phyloP scores from a whole-genome alignment of 495 filamentous ascomycete species.

The Neurospora sp. region DNA sequence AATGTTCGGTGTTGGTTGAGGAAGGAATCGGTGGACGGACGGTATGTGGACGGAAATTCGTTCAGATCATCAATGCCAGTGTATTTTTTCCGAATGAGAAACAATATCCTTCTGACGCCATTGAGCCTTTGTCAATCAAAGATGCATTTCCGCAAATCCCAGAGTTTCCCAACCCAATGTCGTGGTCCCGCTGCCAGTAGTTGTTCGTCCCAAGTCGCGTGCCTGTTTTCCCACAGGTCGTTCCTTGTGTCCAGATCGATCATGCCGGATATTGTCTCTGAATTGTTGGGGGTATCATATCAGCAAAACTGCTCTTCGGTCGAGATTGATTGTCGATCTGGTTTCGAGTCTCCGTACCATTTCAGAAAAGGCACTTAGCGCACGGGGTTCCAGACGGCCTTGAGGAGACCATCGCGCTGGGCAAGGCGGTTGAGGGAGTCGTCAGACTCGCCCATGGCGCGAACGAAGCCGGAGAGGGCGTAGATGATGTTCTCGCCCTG shows the following conservation, averaged over 20 bases:
- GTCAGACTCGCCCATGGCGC: conserved; percentile 95
- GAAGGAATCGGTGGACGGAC: not conserved
- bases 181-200: conserved; percentile 16
- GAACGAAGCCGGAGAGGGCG: conserved; percentile 94
- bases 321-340: conserved; percentile 1
- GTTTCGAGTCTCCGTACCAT: conserved; percentile 12
- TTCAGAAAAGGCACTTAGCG: conserved; percentile 37
- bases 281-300: not conserved
- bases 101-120: conserved; percentile 27
- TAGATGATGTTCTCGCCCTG: conserved; percentile 96
- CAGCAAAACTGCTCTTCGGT: conserved; percentile 13
- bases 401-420: conserved; percentile 91
- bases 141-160: conserved; percentile 11
- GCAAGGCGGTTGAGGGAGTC: conserved; percentile 91
- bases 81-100: conserved; percentile 19
- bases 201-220: not conserved
- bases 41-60: not conserved
- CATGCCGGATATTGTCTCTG: conserved; percentile 8
- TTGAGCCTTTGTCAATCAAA: conserved; percentile 15
- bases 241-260: conserved; percentile 13
- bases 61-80: conserved; percentile 23
- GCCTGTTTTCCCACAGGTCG: conserved; percentile 1
- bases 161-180: conserved; percentile 1
- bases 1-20: not conserved
- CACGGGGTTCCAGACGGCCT: conserved; percentile 89